A percentile compares a stretch with the other conserved stretches of the same genome.
Evolutionary conservation across 805 yeast species (phyloP).

Genomic region (Cyberlindnera samutprakarnensis): DNA sequence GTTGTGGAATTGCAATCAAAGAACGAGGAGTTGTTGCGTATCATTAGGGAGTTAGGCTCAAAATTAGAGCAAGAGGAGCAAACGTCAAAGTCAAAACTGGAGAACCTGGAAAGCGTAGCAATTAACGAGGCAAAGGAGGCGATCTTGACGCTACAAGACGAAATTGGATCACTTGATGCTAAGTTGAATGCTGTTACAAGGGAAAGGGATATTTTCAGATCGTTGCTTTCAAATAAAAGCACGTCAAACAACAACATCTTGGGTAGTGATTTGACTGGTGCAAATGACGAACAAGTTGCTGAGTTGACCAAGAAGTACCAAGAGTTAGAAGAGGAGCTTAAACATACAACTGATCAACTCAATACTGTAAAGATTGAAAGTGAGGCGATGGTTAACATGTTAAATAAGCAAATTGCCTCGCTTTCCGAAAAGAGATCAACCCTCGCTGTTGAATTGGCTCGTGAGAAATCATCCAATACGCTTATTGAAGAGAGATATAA

Average conservation of each 20-base stretch:
- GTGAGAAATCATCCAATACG: slow-evolving; percentile 45
- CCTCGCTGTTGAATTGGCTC: slow-evolving; percentile 41
- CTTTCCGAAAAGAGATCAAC: slow-evolving; percentile 37
- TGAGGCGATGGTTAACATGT: slow-evolving; percentile 38
- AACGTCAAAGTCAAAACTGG: slow-evolving; percentile 25
- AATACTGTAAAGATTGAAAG: slow-evolving; percentile 27
- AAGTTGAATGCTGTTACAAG: slow-evolving; percentile 47
- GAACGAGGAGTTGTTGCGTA: slow-evolving; percentile 63
- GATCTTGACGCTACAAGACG: slow-evolving; percentile 52
- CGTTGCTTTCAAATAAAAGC: slow-evolving; percentile 18
- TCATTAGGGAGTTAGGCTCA: slow-evolving; percentile 64
- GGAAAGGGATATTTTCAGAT: slow-evolving; percentile 64
- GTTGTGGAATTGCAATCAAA: slow-evolving; percentile 63
- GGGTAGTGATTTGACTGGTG: slow-evolving; percentile 10
- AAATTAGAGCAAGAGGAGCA: slow-evolving; percentile 61
- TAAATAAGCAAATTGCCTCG: slow-evolving; percentile 38
- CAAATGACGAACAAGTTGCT: slow-evolving; percentile 4
- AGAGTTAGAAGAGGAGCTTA: slow-evolving; percentile 10
- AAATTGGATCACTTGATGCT: slow-evolving; percentile 42
- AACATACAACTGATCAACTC: slow-evolving; percentile 12
- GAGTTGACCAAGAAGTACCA: slow-evolving; percentile 12
- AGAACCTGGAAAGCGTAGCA: slow-evolving; percentile 38
- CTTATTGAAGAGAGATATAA: slow-evolving; percentile 46
- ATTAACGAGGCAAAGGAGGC: slow-evolving; percentile 64
- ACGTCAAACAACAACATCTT: slow-evolving; percentile 9